Conservation (phyloP, 192 early-diverging fungal species). For the Podila horticola region DNA sequence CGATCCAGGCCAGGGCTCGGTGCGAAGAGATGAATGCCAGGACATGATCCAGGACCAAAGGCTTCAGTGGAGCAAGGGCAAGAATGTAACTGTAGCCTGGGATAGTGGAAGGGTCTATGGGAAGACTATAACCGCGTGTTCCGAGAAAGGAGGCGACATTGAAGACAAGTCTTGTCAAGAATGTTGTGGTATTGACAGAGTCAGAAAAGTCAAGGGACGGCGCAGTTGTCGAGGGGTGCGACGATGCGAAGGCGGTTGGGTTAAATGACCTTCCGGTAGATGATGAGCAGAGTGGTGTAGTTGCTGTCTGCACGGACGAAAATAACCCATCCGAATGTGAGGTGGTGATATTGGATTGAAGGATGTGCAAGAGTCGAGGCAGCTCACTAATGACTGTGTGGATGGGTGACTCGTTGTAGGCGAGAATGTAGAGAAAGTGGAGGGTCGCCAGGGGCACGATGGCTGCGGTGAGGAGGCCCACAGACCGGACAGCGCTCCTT, state of each 20-base stretch:
- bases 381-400: slow-evolving; percentile 18
- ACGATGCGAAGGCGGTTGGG: background rate
- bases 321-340: background rate
- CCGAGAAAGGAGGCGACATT: slow-evolving; percentile 15
- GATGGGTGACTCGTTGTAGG: slow-evolving; percentile 39
- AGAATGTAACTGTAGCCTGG: slow-evolving; percentile 20
- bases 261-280: background rate
- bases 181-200: background rate
- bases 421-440: slow-evolving; percentile 36
- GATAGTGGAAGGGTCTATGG: slow-evolving; percentile 3
- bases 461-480: slow-evolving; percentile 10
- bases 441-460: slow-evolving; percentile 30
- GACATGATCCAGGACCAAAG: slow-evolving; percentile 1
- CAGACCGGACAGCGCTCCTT: slow-evolving; percentile 27
- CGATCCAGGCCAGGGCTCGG: slow-evolving; percentile 16
- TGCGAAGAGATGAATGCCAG: slow-evolving; percentile 29
- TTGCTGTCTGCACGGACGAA: background rate
- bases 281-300: background rate
- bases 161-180: background rate
- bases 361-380: slow-evolving; percentile 13
- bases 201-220: background rate
- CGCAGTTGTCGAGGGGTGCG: background rate
- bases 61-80: slow-evolving; percentile 15
- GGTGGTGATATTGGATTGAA: slow-evolving; percentile 10
- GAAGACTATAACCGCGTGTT: slow-evolving; percentile 1